Evolutionary conservation across 352 stramenopile species (phyloP).

Genomic region (Phytophthora cryptogea): DNA sequence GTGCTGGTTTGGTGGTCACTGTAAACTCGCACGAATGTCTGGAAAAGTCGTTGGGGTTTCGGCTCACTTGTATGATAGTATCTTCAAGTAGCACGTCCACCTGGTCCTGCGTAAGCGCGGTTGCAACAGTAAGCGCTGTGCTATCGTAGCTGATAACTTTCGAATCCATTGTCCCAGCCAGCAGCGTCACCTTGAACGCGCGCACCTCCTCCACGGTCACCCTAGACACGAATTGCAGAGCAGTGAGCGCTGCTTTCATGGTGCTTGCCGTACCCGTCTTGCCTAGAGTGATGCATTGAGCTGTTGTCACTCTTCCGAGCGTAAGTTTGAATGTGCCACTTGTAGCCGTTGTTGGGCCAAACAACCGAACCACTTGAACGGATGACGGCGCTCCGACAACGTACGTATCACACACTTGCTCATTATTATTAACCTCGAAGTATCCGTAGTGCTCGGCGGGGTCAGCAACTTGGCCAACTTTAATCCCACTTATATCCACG

Average conservation of each 20-base stretch:
- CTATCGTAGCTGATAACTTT: slow-evolving; percentile 53
- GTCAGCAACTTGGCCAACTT: slow-evolving; percentile 24
- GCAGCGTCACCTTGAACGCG: slow-evolving; percentile 62
- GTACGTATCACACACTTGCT: slow-evolving; percentile 62
- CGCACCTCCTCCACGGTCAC: slow-evolving; percentile 56
- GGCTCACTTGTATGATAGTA: slow-evolving; percentile 71
- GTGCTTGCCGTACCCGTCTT: slow-evolving; percentile 27
- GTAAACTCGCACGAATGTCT: slow-evolving; percentile 66
- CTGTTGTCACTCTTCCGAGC: slow-evolving; percentile 53
- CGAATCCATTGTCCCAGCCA: slow-evolving; percentile 44
- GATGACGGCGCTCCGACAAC: slow-evolving; percentile 57
- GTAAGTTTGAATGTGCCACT: slow-evolving; percentile 56
- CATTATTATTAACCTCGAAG: slow-evolving; percentile 64
- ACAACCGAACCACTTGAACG: slow-evolving; percentile 73
- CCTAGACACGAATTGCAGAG: slow-evolving; percentile 47
- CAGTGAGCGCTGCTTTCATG: slow-evolving; percentile 45
- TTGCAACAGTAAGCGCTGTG: slow-evolving; percentile 42
- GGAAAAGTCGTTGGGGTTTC: slow-evolving; percentile 72
- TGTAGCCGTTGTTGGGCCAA: slow-evolving; percentile 67
- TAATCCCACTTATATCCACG: slow-evolving; percentile 32
- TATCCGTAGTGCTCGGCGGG: slow-evolving; percentile 48
- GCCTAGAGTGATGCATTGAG: slow-evolving; percentile 53
- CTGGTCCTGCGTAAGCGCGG: slow-evolving; percentile 26
- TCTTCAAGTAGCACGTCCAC: slow-evolving; percentile 28
- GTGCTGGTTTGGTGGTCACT: slow-evolving; percentile 17